Base-by-base conservation (phyloP, 768 basidiomycete genomes). In the Tylopilus vinaceipallidus region DNA sequence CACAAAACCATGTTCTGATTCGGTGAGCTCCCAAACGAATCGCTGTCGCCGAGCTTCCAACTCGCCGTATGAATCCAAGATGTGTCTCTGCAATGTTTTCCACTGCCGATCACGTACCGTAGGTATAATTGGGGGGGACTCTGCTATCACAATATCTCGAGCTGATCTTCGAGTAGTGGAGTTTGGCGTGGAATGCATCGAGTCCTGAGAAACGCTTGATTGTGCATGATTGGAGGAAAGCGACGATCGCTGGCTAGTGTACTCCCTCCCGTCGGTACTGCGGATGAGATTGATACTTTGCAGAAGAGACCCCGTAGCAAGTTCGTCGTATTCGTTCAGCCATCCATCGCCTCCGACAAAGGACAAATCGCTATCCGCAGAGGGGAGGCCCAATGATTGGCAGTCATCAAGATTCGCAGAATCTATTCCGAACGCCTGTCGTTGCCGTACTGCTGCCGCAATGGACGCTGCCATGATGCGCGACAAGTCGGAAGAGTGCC, bases 1-100 rank as follows among this genome's bases (percentile, higher is more conserved):
- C 48, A 93, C 80, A 54, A 95, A 91, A 1, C 68, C 59, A 27
- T 76, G 75, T 70, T 97, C 92, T 0, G 86, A 78, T 36, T 81
- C 75, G 54, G 75, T 77, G 35, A 95, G 73, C 53, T 86, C 82
- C 67, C 81, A 79, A 16, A 91, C 80, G 30, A 83, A 66, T 56
- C 82, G 82, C 59, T 88, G 87, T 3, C 88, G 75, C 16, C 73
- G 73, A 57, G 79, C 73, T 60, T 89, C 88, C 4, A 63, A 54
- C 11, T 73, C 65, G 1, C 79, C 84, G 46, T 77, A 68, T 17
- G 65, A 63, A 19, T 56, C 55, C 35, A 64, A 37, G 24, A 66
- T 7, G 19, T 58, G 34, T 45, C 46, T 46, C 16, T 66, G 42
- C 8, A 66, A 59, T 13, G 42, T 45, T 43, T 57, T 37, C 65